Evolutionary conservation across 352 stramenopile species (phyloP), one percentile per base, ranked within the genome.

Genomic region (Phytophthora capsici): DNA sequence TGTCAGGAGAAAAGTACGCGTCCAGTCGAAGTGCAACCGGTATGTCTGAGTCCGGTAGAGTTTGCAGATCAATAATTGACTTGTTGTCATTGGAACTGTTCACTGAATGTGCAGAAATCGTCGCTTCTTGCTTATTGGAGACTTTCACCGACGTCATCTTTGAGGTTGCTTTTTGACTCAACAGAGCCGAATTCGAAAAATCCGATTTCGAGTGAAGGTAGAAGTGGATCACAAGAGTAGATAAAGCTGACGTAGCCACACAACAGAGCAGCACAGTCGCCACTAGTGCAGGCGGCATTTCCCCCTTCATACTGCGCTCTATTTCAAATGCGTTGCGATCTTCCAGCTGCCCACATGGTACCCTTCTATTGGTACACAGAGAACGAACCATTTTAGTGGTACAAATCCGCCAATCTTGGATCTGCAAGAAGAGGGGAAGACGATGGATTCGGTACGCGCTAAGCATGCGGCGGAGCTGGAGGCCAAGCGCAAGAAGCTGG

Each of bases 401-500:
- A 34, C 28, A 14, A 14, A 34, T 13, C 0, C 14, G 0, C 4
- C 2, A 34, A 34, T 34, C 44, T 57, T 64, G 26, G 23, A 66
- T 62, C 57, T 13, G 28, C 37, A 26, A 30, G 23, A 32, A 37
- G 41, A 58, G 37, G 49, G 57, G n/a, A 62, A 14, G 26, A 28
- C 14, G 26, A 88, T 88, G 79, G 79, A 88, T 69, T 88, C 79
- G 59, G 75, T 93, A 58, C 87, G 87, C 61, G 87, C 85, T 46
- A 90, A 90, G 64, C 87, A 95, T 67, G 87, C 86, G 71, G 86
- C 86, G 6, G 88, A 96, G 71, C 75, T 96, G 41, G 88, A 96
- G 66, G 88, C 82, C 25, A 96, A 96, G 75, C 87, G 87, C 65
- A 89, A 89, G 69, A 96, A 96, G 74, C 78, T 96, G n/a, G 86